These are phyloP conservation scores for Fusarium longipes DNA, from an alignment of 2,329 filamentous ascomycete genomes.

Conservation along the genomic window DNA sequence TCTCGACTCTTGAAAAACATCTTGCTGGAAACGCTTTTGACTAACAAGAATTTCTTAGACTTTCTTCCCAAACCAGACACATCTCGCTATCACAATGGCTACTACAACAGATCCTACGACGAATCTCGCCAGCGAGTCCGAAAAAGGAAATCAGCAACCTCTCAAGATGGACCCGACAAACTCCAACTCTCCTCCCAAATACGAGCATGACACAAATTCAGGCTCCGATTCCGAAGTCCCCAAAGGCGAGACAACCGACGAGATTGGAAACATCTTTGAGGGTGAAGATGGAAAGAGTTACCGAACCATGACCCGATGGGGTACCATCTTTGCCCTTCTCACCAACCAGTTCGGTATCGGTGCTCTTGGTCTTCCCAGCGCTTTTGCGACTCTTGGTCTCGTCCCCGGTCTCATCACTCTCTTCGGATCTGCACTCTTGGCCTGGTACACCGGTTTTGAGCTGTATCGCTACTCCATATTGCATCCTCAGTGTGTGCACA, in stretches of 20 bases:
- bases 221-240: conserved; percentile 9
- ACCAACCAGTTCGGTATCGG: conserved; percentile 44
- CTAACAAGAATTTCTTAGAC: background rate
- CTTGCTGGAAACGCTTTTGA: background rate
- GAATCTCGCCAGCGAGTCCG: conserved; percentile 1
- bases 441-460: background rate
- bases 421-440: background rate
- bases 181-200: background rate
- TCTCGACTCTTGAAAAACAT: background rate
- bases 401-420: background rate
- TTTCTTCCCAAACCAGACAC: background rate
- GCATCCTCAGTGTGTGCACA: conserved; percentile 74
- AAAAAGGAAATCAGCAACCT: background rate
- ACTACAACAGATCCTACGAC: background rate
- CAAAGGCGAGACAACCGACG: conserved; percentile 12
- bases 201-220: conserved; percentile 8
- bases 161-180: background rate
- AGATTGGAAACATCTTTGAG: conserved; percentile 23
- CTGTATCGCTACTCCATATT: background rate
- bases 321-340: conserved; percentile 35
- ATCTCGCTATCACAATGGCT: background rate
- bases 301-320: conserved; percentile 36
- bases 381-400: conserved; percentile 74
- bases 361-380: conserved; percentile 74
- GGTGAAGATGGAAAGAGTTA: conserved; percentile 35